Evolutionary conservation across 441 rosid species (phyloP).

Genomic region (Viola pubescens): DNA sequence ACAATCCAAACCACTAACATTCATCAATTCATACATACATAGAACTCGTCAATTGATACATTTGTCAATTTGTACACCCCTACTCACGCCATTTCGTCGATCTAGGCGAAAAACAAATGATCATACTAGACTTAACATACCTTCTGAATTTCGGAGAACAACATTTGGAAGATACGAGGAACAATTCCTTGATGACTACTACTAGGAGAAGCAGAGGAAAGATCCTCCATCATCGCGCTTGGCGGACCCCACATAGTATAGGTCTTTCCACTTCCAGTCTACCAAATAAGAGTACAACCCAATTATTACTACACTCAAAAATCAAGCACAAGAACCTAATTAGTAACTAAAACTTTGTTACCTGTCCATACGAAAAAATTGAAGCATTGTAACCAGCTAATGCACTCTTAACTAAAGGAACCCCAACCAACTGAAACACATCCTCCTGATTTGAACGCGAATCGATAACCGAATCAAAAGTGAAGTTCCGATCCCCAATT

Average conservation of each 20-base stretch:
- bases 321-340: not conserved
- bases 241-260: conserved; percentile 97
- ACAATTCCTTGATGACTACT: conserved; percentile 69
- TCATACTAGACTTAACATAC: conserved; percentile 32
- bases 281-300: conserved; percentile 7
- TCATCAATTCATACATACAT: conserved; percentile 3
- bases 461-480: conserved; percentile 75
- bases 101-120: not conserved
- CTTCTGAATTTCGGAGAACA: conserved; percentile 65
- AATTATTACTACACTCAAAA: not conserved
- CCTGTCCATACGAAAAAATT: conserved; percentile 86
- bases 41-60: not conserved
- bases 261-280: conserved; percentile 96
- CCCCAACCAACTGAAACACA: conserved; percentile 61
- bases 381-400: conserved; percentile 81
- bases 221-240: conserved; percentile 81
- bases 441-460: conserved; percentile 68
- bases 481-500: conserved; percentile 53
- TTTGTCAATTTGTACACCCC: too few species aligned
- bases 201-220: conserved; percentile 32
- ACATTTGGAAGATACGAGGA: conserved; percentile 73
- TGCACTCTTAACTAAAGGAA: conserved; percentile 68
- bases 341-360: conserved; percentile 15
- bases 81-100: too few species aligned
- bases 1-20: conserved; percentile 1